phyloP scores from a whole-genome alignment of 192 early-diverging fungal genomes.

The Coemansia sp. region DNA sequence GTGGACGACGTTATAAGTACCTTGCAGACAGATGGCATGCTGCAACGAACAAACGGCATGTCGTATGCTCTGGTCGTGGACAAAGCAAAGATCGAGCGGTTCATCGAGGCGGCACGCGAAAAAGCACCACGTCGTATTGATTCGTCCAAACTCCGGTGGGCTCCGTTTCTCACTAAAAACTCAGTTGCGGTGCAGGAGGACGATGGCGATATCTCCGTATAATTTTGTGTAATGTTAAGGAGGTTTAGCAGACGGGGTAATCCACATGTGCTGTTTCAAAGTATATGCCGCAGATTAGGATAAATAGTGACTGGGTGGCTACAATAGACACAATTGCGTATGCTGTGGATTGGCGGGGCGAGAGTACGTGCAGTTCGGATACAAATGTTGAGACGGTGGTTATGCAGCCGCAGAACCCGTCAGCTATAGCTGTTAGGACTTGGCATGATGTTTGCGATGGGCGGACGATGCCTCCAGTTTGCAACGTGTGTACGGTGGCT shows the following conservation, averaged over 20 bases:
- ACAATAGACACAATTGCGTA: slow-evolving; percentile 40
- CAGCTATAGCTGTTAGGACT: slow-evolving; percentile 43
- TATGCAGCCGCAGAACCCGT: slow-evolving; percentile 68
- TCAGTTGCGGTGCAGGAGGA: background rate
- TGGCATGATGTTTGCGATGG: slow-evolving; percentile 40
- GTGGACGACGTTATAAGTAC: slow-evolving; percentile 81
- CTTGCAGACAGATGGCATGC: slow-evolving; percentile 59
- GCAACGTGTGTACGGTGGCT: slow-evolving; percentile 32
- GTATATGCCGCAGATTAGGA: slow-evolving; percentile 46
- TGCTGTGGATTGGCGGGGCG: slow-evolving; percentile 13
- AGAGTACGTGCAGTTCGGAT: slow-evolving; percentile 40
- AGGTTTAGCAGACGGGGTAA: slow-evolving; percentile 15
- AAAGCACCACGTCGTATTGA: slow-evolving; percentile 59
- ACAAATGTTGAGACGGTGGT: slow-evolving; percentile 60
- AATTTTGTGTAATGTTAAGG: background rate
- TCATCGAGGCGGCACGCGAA: slow-evolving; percentile 49
- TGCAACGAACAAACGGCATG: slow-evolving; percentile 23
- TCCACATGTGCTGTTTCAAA: slow-evolving; percentile 38
- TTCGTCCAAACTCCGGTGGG: slow-evolving; percentile 66
- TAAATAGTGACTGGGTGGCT: slow-evolving; percentile 33
- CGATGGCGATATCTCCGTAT: slow-evolving; percentile 9
- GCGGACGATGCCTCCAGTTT: slow-evolving; percentile 36
- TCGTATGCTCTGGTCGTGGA: slow-evolving; percentile 58
- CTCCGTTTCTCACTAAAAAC: slow-evolving; percentile 63
- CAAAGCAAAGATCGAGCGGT: slow-evolving; percentile 43